Evolutionary conservation across 306 rosid species (phyloP), one percentile per base, ranked within the genome.

Genomic region (Luffa acutangula): DNA sequence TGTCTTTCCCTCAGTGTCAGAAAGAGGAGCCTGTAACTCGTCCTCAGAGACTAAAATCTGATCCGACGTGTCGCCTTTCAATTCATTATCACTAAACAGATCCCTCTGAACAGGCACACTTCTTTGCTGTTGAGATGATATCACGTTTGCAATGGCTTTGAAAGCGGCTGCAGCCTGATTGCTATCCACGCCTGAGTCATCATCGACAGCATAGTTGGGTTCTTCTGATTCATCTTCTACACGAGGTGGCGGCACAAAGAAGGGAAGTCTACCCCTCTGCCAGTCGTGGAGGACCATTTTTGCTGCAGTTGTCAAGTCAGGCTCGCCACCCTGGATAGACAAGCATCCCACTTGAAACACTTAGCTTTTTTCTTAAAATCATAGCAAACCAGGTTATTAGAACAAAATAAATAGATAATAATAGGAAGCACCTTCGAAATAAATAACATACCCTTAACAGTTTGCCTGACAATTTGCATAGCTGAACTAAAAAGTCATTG

Each of bases 261-360:
- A 95, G 75, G 98, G 97, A 73, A 95, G 90, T 79, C 33, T 88
- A 21, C 98, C 98, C 91, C 98, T 92, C 89, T 92, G 97, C 97
- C 97, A 92, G 79, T 95, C 98, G 52, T 95, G 98, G 51, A 92
- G 97, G 39, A 92, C 77, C 98, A 95, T 95, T 86, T 92, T 92
- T 15, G 97, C 98, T 1, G 88, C 97, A 9, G 98, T 95, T 84
- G 80, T 91, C 86, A 91, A 87, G 84, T 92, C 98, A 9, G 97
- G 97, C 75, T 95, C 97, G 17, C 97, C 97, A 45, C 98, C 98
- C 97, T 92, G 59, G 43, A 73, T 31, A 73, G 77, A 72, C 10
- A 4, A 37, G 57, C 54, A 71, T 71, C 76, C 77, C 77, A 43
- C 77, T 46, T 15, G n/a, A 25, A 73, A 49, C 77, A 73, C 56